Evolutionary conservation across 2,329 filamentous ascomycete genomes (phyloP).

Genomic region (Colletotrichum sp.): DNA sequence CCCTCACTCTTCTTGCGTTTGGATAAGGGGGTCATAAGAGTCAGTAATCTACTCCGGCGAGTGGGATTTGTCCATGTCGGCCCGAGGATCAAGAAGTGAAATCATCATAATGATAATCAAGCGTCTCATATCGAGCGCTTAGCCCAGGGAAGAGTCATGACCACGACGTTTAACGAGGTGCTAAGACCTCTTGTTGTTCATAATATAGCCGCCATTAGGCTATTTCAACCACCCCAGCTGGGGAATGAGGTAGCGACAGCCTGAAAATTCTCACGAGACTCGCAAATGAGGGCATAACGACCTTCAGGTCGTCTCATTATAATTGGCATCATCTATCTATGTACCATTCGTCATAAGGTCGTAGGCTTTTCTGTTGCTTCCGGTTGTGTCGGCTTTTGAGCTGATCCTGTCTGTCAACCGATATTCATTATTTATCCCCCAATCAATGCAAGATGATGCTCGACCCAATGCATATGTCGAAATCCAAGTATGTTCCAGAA

Average conservation of each 20-base stretch:
- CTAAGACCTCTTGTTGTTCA: neutral
- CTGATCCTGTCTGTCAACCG: neutral
- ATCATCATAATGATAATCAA: neutral
- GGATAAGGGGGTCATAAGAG: neutral
- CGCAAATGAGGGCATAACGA: neutral
- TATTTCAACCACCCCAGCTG: neutral
- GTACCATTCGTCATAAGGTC: slow-evolving; percentile 10
- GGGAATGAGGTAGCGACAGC: neutral
- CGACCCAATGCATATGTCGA: slow-evolving; percentile 6
- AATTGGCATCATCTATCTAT: slow-evolving; percentile 5
- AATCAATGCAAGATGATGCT: slow-evolving; percentile 8
- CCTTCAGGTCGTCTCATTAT: neutral
- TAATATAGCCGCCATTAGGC: neutral
- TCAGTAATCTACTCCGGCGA: neutral
- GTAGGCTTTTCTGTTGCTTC: neutral
- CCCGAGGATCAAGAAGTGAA: neutral
- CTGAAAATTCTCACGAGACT: neutral
- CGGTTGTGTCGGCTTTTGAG: neutral
- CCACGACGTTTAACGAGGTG: neutral
- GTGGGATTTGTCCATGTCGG: neutral
- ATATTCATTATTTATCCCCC: neutral
- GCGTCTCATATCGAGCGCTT: neutral
- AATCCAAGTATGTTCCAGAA: slow-evolving; percentile 19
- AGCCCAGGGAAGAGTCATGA: neutral
- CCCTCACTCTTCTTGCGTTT: neutral